A percentile compares a stretch with the other conserved stretches of the same genome.
phyloP scores from a whole-genome alignment of 331 rosid species.

The Cydonia oblonga region DNA sequence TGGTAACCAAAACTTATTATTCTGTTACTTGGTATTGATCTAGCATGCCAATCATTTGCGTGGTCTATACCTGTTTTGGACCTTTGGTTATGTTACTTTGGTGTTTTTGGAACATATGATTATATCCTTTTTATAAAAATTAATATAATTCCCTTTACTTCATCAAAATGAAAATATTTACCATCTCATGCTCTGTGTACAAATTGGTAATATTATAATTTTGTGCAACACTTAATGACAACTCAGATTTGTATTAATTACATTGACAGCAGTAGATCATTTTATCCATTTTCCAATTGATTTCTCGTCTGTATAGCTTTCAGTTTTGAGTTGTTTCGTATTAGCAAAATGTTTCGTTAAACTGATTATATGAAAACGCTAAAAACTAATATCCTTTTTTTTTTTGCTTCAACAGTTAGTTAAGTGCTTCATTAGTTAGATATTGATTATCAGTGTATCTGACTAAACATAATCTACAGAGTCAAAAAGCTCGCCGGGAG shows the following conservation, averaged over 20 bases:
- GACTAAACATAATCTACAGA: slow-evolving; percentile 32
- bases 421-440: slow-evolving; percentile 9
- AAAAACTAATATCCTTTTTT: background rate
- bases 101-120: background rate
- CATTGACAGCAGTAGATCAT: background rate
- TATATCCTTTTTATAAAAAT: background rate
- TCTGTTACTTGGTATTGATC: background rate
- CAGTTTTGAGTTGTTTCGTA: background rate
- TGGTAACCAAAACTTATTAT: background rate
- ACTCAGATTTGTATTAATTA: background rate
- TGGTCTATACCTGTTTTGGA: background rate
- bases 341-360: background rate
- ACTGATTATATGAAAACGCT: background rate
- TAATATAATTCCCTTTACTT: background rate
- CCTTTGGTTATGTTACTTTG: background rate
- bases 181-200: background rate
- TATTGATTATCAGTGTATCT: slow-evolving; percentile 14
- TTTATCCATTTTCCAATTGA: background rate
- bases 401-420: background rate
- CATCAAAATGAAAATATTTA: background rate
- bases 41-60: background rate
- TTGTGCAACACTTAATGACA: background rate
- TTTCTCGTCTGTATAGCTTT: background rate
- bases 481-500: slow-evolving; percentile 90
- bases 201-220: background rate